Base-by-base conservation (phyloP, 176 grass and related monocot genomes). In the Chloris gayana region DNA sequence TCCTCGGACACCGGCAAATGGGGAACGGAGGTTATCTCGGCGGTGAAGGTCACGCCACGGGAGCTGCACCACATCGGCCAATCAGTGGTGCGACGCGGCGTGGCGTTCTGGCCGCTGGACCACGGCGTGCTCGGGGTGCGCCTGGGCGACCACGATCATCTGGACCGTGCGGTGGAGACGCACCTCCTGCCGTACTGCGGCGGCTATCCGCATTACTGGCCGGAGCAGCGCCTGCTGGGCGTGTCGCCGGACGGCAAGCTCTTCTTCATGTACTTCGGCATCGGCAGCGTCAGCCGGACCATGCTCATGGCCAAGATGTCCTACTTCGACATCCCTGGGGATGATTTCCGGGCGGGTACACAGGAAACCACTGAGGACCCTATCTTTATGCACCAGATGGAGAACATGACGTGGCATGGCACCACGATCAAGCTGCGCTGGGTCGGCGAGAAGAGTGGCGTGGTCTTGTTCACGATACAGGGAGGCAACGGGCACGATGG, bases 401-500 rank as follows among this genome's bases (percentile, higher is more conserved):
- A 22, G 18, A 67, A 45, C 42, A 8, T 67, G 64, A 13, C 9
- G 4, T 5, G 19, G 8, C 65, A 3, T 12, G 34, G 34, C 65
- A 2, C 0, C 21, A 41, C 35, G 9, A 9, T 24, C 4, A 68
- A 72, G 12, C 57, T 82, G 41, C n/a, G 69, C 5, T 64, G 68
- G 56, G n/a, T 72, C 14, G 39, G 39, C 26, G 79, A 63, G 2
- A 72, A 82, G 29, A 72, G 79, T 5, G 68, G 56, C 7, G 0
- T 41, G 29, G 19, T 82, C 27, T 26, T 82, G 56, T 82, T 82
- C 57, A 50, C 56, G 0, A 17, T 82, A 21, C 21, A 69, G 24
- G 13, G 9, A 11, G 9, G 22, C 6, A 37, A n/a, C n/a, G n/a
- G n/a, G n/a, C n/a, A n/a, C n/a, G n/a, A n/a, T n/a, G n/a, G n/a